A percentile compares a stretch with the other conserved stretches of the same genome.
Conservation (phyloP, 495 filamentous ascomycete genomes). For the Poronia punctata region DNA sequence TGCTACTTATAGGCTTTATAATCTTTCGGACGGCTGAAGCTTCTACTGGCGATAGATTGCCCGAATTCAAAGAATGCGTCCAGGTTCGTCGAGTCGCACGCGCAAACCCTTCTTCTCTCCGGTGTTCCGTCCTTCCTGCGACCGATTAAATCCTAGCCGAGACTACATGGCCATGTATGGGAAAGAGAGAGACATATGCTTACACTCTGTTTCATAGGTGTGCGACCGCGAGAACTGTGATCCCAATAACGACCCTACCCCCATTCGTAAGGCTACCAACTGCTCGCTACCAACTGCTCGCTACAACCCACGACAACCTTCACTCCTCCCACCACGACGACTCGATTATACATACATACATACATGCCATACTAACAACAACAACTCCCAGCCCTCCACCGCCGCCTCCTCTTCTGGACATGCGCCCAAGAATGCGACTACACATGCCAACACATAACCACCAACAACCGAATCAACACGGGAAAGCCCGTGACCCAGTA, state of each 20-base stretch:
- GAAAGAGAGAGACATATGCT: neutral
- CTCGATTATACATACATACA: no score
- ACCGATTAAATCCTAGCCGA: slow-evolving; percentile 1
- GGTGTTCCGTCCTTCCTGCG: slow-evolving; percentile 2
- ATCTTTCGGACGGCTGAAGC: slow-evolving; percentile 44
- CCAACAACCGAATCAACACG: slow-evolving; percentile 59
- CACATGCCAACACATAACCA: slow-evolving; percentile 93
- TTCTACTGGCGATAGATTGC: slow-evolving; percentile 77
- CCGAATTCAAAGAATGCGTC: slow-evolving; percentile 86
- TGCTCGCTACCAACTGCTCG: slow-evolving; percentile 4
- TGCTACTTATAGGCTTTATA: neutral
- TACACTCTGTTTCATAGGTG: slow-evolving; percentile 43
- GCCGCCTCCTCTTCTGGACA: slow-evolving; percentile 65
- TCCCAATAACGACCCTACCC: slow-evolving; percentile 35
- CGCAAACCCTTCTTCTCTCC: slow-evolving; percentile 9
- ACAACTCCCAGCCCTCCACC: slow-evolving; percentile 56
- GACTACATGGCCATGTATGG: no score
- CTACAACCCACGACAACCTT: no score
- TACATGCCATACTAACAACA: no score
- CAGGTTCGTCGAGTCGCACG: slow-evolving; percentile 56
- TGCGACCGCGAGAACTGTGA: slow-evolving; percentile 78
- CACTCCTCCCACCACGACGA: neutral
- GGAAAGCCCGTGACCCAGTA: slow-evolving; percentile 73
- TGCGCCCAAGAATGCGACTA: slow-evolving; percentile 96
- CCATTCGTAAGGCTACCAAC: slow-evolving; percentile 48